Conservation (phyloP, 495 filamentous ascomycete genomes). For the Xylaria sp. region DNA sequence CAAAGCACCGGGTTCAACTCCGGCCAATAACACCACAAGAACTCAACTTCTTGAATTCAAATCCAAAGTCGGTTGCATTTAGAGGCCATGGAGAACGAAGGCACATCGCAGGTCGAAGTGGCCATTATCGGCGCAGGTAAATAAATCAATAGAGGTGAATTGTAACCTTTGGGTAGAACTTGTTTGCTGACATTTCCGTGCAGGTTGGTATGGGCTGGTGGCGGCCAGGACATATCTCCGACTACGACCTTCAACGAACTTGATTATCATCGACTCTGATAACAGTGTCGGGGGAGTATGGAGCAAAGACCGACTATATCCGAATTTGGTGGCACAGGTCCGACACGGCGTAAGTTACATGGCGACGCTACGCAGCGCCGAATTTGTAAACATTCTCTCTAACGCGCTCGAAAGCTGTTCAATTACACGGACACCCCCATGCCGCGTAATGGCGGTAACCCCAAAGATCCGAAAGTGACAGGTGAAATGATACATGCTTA, state of each 20-base stretch:
- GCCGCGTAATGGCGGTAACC: conserved; percentile 36
- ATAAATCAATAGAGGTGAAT: not conserved
- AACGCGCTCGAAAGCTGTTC: conserved; percentile 37
- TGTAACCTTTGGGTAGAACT: not conserved
- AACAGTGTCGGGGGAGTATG: conserved; percentile 58
- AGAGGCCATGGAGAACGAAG: conserved; percentile 10
- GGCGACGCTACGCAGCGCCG: not conserved
- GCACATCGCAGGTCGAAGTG: conserved; percentile 24
- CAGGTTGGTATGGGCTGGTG: conserved; percentile 53
- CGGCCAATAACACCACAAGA: conserved; percentile 7
- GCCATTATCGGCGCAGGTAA: conserved; percentile 43
- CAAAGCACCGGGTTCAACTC: conserved; percentile 2
- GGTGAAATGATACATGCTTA: conserved; percentile 41
- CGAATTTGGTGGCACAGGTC: conserved; percentile 50
- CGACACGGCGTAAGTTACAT: conserved; percentile 27
- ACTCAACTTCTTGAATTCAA: not conserved
- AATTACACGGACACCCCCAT: conserved; percentile 50
- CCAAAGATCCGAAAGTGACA: conserved; percentile 42
- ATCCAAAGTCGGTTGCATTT: not conserved
- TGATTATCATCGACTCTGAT: conserved; percentile 57
- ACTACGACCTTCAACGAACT: conserved; percentile 43
- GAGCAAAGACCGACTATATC: conserved; percentile 58
- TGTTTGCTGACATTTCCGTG: conserved; percentile 3
- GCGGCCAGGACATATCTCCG: conserved; percentile 54
- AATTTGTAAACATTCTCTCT: not conserved